Base-by-base conservation (phyloP, 2,329 filamentous ascomycete species). In the Pseudovirgaria hyperparasitica region DNA sequence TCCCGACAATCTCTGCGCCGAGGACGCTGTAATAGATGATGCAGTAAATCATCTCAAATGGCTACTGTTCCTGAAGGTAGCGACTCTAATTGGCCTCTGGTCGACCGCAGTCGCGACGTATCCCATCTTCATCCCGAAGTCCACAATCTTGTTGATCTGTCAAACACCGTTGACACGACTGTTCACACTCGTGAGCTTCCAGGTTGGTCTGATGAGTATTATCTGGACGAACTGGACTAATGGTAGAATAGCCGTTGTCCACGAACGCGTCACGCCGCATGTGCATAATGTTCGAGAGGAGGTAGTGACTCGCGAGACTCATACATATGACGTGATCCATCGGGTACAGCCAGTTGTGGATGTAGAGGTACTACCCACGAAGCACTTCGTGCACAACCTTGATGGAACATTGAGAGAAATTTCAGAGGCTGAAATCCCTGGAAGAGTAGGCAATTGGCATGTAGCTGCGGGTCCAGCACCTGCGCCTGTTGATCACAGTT, bases 341-440 rank as follows among this genome's bases (percentile, higher is more conserved):
- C 59, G 61, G 15, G 51, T 66, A 15, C 58, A 65, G n/a, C 67
- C 67, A 3, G 54, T 71, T 13, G 52, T 62, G 16, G 62, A 70
- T 27, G 58, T 63, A 9, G 60, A 70, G 39, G 54, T 70, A 7
- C 51, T 70, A 1, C 64, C 67, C 2, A 48, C 66, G 1, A 58
- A 61, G 8, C 67, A 71, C 40, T 70, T 64, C 43, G 48, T 63
- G 3, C 40, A 46, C 2, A 38, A 43, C 1, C 35, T 48, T 6
- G 37, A 33, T 2, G 48, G 48, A 2, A 30, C 30, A 4, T 46
- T 64, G 6, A 43, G 53, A 9, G 63, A 68, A 35, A 58, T 70
- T 6, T 46, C 57, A 2, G 61, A 52, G n/a, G 46, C 51, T 5
- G 40, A 58, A 20, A 34, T 63, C 2, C 57, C 57, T 1, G 44